Evolutionary conservation across 2,329 filamentous ascomycete genomes (phyloP), one percentile per base, ranked within the genome.

Genomic region (Colletotrichum viniferum): DNA sequence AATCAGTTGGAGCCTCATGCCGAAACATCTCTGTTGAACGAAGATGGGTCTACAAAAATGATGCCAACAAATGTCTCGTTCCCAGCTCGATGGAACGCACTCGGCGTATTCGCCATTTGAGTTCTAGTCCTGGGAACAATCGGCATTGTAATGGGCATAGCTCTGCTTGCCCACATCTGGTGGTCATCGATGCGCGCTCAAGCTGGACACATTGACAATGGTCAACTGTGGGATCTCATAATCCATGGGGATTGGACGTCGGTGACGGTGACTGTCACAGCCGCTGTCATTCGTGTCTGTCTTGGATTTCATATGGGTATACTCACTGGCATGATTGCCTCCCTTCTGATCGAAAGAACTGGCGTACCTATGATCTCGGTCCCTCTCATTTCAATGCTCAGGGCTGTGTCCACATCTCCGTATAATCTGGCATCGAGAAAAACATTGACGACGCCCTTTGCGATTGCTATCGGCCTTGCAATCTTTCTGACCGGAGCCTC

Each of bases 81-180:
- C n/a, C n/a, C n/a, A n/a, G n/a, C n/a, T n/a, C 36, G 36, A 4
- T 38, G 36, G 36, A 38, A 18, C 2, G 7, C 36, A 0, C 36
- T 38, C 4, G 36, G 36, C 1, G 0, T 9, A 9, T 18, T 38
- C 3, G 16, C 7, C 16, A 38, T 38, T 18, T 18, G 7, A 7
- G 2, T 38, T 2, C 36, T 38, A 9, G 36, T 18, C 36, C 2
- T 38, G 7, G 36, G 36, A 8, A 18, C 36, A 16, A 9, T 38
- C 1, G 36, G 36, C 1, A 8, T 38, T 18, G 1, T 9, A 9
- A 4, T 18, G 1, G 36, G 14, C 7, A 9, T 38, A 2, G 3
- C 36, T 18, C 16, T 38, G 3, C 4, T 38, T 1, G 36, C 36
- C 3, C 1, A 38, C 16, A 38, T 38, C 7, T 38, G 36, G 36